Conservation (phyloP, 352 stramenopile species). For the Phytopythium cucurbitacearum region DNA sequence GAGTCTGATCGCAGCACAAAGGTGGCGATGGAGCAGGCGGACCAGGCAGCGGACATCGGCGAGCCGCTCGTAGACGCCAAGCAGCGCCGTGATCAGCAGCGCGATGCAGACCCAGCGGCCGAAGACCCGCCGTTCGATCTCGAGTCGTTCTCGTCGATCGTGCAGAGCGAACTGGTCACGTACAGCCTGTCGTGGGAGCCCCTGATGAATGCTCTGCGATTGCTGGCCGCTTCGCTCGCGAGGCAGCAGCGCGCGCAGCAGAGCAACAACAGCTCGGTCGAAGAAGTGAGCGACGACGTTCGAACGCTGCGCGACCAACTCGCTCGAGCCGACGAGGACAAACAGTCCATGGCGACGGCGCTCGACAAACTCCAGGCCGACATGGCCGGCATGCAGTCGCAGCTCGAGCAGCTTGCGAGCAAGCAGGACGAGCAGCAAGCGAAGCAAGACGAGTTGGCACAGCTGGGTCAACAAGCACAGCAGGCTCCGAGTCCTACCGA, state of each 20-base stretch:
- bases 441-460: background rate
- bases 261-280: slow-evolving; percentile 39
- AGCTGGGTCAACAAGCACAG: no score
- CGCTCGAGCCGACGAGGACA: slow-evolving; percentile 39
- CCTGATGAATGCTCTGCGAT: slow-evolving; percentile 56
- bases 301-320: slow-evolving; percentile 36
- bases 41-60: background rate
- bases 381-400: slow-evolving; percentile 38
- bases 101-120: slow-evolving; percentile 4
- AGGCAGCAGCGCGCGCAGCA: slow-evolving; percentile 46
- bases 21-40: no score
- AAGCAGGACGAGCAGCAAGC: slow-evolving; percentile 13
- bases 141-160: slow-evolving; percentile 48
- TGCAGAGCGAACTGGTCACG: slow-evolving; percentile 64
- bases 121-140: slow-evolving; percentile 30
- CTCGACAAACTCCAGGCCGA: slow-evolving; percentile 46
- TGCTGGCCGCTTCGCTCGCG: slow-evolving; percentile 45
- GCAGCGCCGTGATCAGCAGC: slow-evolving; percentile 6
- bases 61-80: background rate
- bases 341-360: slow-evolving; percentile 40
- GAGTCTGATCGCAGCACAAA: no score
- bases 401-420: slow-evolving; percentile 32
- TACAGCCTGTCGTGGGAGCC: slow-evolving; percentile 76
- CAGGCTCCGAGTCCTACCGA: background rate
- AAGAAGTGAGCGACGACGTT: slow-evolving; percentile 53